Conservation (phyloP, 495 filamentous ascomycete genomes). For the Halenospora varia region DNA sequence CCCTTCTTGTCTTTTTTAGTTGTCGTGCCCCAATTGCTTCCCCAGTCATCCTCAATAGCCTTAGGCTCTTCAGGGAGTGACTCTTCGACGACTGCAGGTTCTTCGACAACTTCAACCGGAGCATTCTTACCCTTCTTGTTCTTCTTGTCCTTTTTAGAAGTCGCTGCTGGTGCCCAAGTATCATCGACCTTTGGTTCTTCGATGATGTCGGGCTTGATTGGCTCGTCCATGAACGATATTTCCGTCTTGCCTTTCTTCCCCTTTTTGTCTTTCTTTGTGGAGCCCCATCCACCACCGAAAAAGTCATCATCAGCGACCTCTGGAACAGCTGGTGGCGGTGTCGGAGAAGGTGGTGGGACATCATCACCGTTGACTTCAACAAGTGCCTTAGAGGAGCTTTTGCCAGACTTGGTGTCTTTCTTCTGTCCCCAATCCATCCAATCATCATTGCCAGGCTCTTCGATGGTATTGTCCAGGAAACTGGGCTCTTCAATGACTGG, state of each 20-base stretch:
- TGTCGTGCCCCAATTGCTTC: conserved; percentile 31
- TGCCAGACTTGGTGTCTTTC: conserved; percentile 21
- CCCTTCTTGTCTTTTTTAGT: conserved; percentile 39
- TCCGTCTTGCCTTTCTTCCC: conserved; percentile 32
- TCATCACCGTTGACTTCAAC: conserved; percentile 27
- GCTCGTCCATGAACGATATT: conserved; percentile 22
- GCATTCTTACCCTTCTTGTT: conserved; percentile 35
- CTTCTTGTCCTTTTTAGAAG: conserved; percentile 37
- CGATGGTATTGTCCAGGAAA: conserved; percentile 14
- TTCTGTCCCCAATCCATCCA: conserved; percentile 26
- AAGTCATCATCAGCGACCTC: conserved; percentile 26
- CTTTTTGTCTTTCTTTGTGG: conserved; percentile 33
- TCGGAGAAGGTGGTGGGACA: conserved; percentile 21
- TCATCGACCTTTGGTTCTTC: conserved; percentile 42
- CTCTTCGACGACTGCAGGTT: conserved; percentile 29
- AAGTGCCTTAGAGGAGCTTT: conserved; percentile 21
- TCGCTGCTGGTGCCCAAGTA: conserved; percentile 32
- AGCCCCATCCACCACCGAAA: conserved; percentile 33
- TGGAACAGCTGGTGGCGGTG: conserved; percentile 32
- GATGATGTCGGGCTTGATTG: conserved; percentile 38
- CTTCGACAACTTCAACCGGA: conserved; percentile 36
- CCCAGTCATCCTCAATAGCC: conserved; percentile 31
- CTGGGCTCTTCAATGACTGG: neutral
- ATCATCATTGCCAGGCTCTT: conserved; percentile 20
- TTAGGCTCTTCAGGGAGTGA: conserved; percentile 40